Evolutionary conservation across 148 eudicot species (phyloP), one percentile per base, ranked within the genome.

Genomic region (Rhododendron henanense): DNA sequence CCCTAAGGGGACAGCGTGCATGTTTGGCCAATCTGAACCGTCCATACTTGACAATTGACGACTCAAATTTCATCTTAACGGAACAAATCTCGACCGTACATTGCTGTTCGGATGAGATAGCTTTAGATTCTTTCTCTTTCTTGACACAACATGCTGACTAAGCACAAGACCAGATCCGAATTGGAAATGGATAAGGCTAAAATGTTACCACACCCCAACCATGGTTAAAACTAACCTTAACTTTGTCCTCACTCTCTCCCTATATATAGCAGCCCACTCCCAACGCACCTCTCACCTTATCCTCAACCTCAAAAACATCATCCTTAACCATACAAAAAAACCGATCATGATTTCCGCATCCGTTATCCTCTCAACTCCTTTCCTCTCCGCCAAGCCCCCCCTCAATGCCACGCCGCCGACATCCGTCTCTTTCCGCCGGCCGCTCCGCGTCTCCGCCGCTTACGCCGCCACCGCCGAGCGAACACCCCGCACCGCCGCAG

Each of bases 391-490:
- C 69, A 82, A 82, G 37, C 13, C 23, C 55, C 18, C 25, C 45
- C 2, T 7, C 13, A 37, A 2, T 71, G 4, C 76, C 8, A 67
- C 23, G 21, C 71, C 85, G 18, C 45, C 85, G 10, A 37, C 87
- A 0, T n/a, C 28, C 71, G 85, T 86, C 83, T 47, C 65, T 1
- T 79, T 57, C 69, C 37, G 55, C 45, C 83, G 6, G 18, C 55
- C 85, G 1, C 23, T 63, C 21, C 39, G 83, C 35, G 44, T 85
- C 81, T 81, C 90, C 83, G 89, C 88, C 50, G 87, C 51, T 11
- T 82, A 37, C 14, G n/a, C 35, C 50, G 73, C 90, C 73, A 59
- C 89, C 3, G 83, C 88, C 18, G 89, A 83, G 76, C 28, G 73
- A 19, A 2, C 86, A 3, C 14, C 4, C 76, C 11, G 3, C 78